Base-by-base conservation (phyloP, 768 basidiomycete genomes). In the Cytidiella melzeri region DNA sequence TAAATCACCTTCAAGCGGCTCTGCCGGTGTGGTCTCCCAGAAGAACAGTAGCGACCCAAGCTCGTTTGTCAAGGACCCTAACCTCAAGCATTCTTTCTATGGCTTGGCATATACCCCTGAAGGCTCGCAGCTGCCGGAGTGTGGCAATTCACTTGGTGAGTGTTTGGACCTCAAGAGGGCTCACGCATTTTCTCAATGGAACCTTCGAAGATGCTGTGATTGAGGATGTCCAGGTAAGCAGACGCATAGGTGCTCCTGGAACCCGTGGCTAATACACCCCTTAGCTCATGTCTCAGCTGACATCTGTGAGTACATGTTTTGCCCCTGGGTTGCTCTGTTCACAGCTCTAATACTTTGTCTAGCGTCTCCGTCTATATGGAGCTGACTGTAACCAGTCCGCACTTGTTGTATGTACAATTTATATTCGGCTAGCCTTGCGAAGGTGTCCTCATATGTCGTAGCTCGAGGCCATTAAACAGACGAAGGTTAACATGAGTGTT, bases 381-480 rank as follows among this genome's bases (percentile, higher is more conserved):
- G 81, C 89, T 28, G 88, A 92, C 65, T 92, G 88, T 63, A 91
- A 92, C 62, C 84, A 87, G 63, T 79, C 83, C 3, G 83, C 83
- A 0, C 72, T 89, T 19, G 84, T 90, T 43, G 80, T 83, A 61
- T 30, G 80, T 71, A 25, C 15, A 30, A 13, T 30, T 18, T 21
- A 11, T 12, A 28, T 46, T 39, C 11, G 28, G 26, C 13, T 20
- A 30, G 25, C 41, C n/a, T n/a, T n/a, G n/a, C n/a, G n/a, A n/a
- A 20, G 19, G 37, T 25, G 51, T 27, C 38, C 26, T 36, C 27
- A 41, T 19, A 34, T 4, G 40, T 18, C 23, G 7, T 34, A 84
- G 72, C 77, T 98, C 25, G 87, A 93, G 56, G 95, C 94, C 15
- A 92, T 99, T 58, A 75, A 84, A 58, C 82, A 81, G 52, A 96